Evolutionary conservation across 2,329 filamentous ascomycete genomes (phyloP), one percentile per base, ranked within the genome.

Genomic region (Xenoacremonium recifei): DNA sequence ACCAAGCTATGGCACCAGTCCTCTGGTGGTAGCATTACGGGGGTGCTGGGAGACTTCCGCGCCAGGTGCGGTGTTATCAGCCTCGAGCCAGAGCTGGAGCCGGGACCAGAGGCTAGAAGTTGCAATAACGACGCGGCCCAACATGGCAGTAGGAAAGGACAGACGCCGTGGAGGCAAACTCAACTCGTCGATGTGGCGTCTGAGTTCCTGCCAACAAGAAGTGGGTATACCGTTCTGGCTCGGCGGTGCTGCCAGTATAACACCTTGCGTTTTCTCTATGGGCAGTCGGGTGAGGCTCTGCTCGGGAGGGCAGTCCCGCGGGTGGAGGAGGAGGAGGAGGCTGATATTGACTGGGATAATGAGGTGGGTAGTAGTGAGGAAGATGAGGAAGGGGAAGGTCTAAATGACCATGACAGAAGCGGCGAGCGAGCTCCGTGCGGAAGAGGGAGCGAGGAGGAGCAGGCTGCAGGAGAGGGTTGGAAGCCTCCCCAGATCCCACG

Each of bases 401-500:
- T 25, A 29, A 19, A 2, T 37, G 21, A 13, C 23, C 27, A 39
- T 39, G 17, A 39, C 18, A 18, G 27, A 32, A 27, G 31, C 18
- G 27, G 29, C 12, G 23, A 27, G 23, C 18, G 27, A 31, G 37
- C 37, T 39, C 35, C 21, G 29, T 16, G 21, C 21, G 35, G 35
- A 37, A 37, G 35, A 17, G 35, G 35, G 4, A 13, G 35, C 21
- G 15, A 37, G 21, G 21, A 37, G 35, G 27, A 39, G 4, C 18
- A 30, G 37, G 16, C 37, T 30, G 5, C 18, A 21, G 27, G 9
- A 7, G 9, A 9, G 13, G 7, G 18, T 39, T 39, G 27, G 37
- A 39, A 39, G 37, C 37, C 37, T 39, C 37, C 37, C 37, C 27
- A 13, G 37, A 39, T 39, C 13, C 27, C 27, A 18, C 27, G 37